Evolutionary conservation across 2,329 filamentous ascomycete genomes (phyloP), one percentile per base, ranked within the genome.

Genomic region (Stemphylium beticola): DNA sequence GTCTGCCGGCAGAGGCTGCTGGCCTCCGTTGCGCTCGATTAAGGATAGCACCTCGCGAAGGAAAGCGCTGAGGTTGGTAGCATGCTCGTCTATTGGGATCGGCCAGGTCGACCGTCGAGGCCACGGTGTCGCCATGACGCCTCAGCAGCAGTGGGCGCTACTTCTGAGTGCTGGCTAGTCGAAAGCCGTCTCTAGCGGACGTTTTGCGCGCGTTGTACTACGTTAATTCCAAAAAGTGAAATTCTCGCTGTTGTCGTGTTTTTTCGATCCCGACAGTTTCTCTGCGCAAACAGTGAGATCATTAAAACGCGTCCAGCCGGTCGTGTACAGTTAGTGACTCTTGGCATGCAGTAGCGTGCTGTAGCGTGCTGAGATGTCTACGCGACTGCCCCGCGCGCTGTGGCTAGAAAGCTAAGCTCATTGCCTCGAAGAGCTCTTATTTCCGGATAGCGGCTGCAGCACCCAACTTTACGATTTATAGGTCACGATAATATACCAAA

Each of bases 171-270:
- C 22, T 31, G 34, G 34, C 44, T 29, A 38, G 44, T 47, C 34
- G 34, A 38, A 32, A 31, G 44, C 33, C 44, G 44, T 47, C 33
- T 47, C 34, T 38, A 37, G 44, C 34, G 24, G 34, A 47, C 44
- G 8, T 47, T 31, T 38, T 37, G 34, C 33, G 43, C 22, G 34
- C 43, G 33, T 38, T 46, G 22, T 32, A 46, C 43, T 46, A 36
- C 43, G 55, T 55, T 55, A 53, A 61, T 61, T 55, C 55, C 58
- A 61, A 51, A 46, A 50, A 55, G 48, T 58, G 29, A 41, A 49
- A 52, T 60, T 55, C 55, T 57, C 57, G 53, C 54, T 60, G 46
- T 57, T 60, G 44, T 57, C 14, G 53, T 60, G 60, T 60, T 52
- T 56, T 53, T 22, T 22, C 22, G 22, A 34, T 34, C 2, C 4